Evolutionary conservation across 352 stramenopile species (phyloP), one percentile per base, ranked within the genome.

Genomic region (Elongisporangium anandrum): DNA sequence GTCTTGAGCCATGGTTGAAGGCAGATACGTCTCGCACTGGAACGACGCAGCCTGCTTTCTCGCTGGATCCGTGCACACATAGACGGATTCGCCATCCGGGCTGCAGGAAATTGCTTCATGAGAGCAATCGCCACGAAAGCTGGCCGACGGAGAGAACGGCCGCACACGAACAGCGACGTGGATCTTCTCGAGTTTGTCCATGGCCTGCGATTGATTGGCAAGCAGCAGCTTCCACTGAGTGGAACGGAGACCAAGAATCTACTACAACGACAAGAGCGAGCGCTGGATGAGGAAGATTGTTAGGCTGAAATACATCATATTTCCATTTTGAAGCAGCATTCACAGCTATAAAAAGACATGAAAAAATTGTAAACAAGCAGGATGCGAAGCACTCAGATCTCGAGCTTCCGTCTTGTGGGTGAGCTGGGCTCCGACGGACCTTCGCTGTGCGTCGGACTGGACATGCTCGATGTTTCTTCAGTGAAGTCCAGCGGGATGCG

Each of bases 401-500:
- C 29, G 9, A 41, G 29, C 29, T 41, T 41, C 29, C 29, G 29
- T 41, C 29, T 41, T 41, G 29, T 41, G 29, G 29, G 29, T 13
- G 29, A 41, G 9, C 9, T 41, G 29, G 29, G 29, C 29, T 41
- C 29, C 5, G 29, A 41, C 5, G 29, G 29, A 2, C 29, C 29
- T 41, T 41, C 29, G 29, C 29, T 41, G 29, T 41, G 29, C 5
- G 29, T 41, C 9, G 29, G 29, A 15, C 29, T 41, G 29, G 29
- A 41, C 29, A 41, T 41, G 29, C 29, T 41, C 29, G 29, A 41
- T 4, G 5, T 41, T 41, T 41, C 64, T 50, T 79, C 69, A 39
- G 79, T 64, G 49, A 87, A 78, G 39, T 94, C 77, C 29, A 94
- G 76, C 21, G 83, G 77, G 59, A 92, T 83, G 59, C 82, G 70